Percentiles rank a stretch among this genome's conserved stretches.
These are phyloP conservation scores for Rhexocercosporidium sp. DNA, from an alignment of 2,329 filamentous ascomycete genomes.

Conservation along the genomic window DNA sequence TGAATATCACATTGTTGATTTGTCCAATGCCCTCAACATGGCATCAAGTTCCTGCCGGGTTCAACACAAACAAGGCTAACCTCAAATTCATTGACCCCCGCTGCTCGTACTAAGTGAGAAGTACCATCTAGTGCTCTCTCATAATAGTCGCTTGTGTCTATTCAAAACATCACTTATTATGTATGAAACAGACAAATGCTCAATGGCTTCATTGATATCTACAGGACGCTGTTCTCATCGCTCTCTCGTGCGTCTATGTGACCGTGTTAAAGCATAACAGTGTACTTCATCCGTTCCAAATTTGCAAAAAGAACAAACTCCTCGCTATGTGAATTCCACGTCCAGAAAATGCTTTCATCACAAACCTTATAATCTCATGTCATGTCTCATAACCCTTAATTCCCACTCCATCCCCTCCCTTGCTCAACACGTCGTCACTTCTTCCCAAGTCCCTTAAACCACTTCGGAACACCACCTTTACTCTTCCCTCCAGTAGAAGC, in stretches of 20 bases:
- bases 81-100: no score
- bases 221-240: not conserved
- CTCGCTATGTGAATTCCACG: constrained; percentile 34
- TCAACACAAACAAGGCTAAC: no score
- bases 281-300: not conserved
- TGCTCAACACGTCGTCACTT: constrained; percentile 54
- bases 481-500: constrained; percentile 42
- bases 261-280: no score
- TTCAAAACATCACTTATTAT: no score
- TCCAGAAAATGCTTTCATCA: constrained; percentile 2
- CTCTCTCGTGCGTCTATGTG: not conserved
- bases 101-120: not conserved
- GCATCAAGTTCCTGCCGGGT: no score
- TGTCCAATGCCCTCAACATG: no score
- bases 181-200: not conserved
- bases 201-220: not conserved
- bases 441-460: constrained; percentile 74
- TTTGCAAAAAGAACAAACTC: constrained; percentile 28
- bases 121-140: not conserved
- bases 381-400: not conserved
- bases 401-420: constrained; percentile 7
- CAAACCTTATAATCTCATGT: constrained; percentile 3
- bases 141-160: no score
- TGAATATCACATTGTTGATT: no score
- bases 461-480: constrained; percentile 63